phyloP scores from a whole-genome alignment of 352 stramenopile species.

The Detonula confervacea region DNA sequence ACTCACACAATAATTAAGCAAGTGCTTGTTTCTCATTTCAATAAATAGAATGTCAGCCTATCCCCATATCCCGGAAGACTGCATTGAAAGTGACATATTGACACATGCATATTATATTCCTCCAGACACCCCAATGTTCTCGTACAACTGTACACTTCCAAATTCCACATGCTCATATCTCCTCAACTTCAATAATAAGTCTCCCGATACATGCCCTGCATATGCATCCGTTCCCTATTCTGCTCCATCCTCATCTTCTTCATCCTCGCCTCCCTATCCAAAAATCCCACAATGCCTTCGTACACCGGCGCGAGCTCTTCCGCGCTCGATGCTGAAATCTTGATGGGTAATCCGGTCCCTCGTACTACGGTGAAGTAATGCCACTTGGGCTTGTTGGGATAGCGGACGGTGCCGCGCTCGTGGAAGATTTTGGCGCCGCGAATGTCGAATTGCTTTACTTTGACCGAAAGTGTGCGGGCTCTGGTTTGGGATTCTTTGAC shows the following conservation, averaged over 20 bases:
- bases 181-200: conserved; percentile 25
- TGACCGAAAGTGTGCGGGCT: conserved; percentile 72
- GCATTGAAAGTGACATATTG: too few relatives aligned
- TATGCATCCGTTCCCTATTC: neutral
- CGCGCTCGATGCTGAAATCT: conserved; percentile 76
- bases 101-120: too few relatives aligned
- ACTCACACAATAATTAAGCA: too few relatives aligned
- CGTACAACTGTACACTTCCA: too few relatives aligned
- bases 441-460: conserved; percentile 84
- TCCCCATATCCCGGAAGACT: too few relatives aligned
- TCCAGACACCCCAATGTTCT: too few relatives aligned
- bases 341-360: conserved; percentile 76
- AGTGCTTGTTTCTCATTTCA: too few relatives aligned
- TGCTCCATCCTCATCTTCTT: conserved; percentile 9
- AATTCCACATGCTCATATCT: too few relatives aligned
- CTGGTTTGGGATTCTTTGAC: conserved; percentile 77
- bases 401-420: conserved; percentile 71
- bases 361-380: conserved; percentile 82
- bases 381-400: conserved; percentile 79
- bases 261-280: conserved; percentile 37
- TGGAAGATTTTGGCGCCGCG: conserved; percentile 76
- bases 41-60: too few relatives aligned
- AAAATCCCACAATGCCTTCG: conserved; percentile 69
- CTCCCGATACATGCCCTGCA: conserved; percentile 4
- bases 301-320: conserved; percentile 71